Conservation (phyloP, 306 rosid genomes). For the Albizia julibrissin region DNA sequence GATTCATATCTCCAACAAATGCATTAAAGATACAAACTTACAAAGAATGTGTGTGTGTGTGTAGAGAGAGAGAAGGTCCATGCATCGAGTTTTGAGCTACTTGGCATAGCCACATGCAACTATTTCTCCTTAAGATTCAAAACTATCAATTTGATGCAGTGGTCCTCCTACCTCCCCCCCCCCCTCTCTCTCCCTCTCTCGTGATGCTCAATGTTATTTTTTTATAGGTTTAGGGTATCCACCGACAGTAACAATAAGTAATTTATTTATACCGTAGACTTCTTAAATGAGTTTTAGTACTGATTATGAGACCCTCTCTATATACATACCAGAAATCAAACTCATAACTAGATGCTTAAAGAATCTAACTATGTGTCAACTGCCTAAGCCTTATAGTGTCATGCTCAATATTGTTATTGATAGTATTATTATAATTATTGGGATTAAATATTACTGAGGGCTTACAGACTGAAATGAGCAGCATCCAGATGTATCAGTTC, state of each 20-base stretch:
- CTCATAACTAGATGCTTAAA: no score
- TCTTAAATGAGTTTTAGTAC: no score
- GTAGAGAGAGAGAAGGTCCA: constrained; percentile 34
- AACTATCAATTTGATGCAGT: constrained; percentile 44
- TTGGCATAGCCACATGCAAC: constrained; percentile 64
- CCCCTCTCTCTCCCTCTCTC: background rate
- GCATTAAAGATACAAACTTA: background rate
- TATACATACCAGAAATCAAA: no score
- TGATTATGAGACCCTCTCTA: no score
- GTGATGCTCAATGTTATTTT: background rate
- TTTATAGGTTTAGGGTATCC: no score
- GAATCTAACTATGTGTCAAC: no score
- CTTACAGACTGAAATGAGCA: constrained; percentile 23
- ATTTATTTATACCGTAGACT: fast-evolving
- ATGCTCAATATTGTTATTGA: background rate
- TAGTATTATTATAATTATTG: constrained; percentile 10
- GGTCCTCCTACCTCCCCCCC: constrained; percentile 34
- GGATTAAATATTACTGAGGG: constrained; percentile 34
- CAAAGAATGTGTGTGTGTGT: no score
- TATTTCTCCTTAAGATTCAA: constrained; percentile 39
- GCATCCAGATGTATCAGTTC: constrained; percentile 29
- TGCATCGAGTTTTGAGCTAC: constrained; percentile 69
- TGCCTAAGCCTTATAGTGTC: no score
- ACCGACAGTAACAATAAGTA: fast-evolving
- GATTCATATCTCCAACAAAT: constrained; percentile 36